phyloP scores from a whole-genome alignment of 2,329 filamentous ascomycete genomes.

The Pseudogymnoascus sp. region DNA sequence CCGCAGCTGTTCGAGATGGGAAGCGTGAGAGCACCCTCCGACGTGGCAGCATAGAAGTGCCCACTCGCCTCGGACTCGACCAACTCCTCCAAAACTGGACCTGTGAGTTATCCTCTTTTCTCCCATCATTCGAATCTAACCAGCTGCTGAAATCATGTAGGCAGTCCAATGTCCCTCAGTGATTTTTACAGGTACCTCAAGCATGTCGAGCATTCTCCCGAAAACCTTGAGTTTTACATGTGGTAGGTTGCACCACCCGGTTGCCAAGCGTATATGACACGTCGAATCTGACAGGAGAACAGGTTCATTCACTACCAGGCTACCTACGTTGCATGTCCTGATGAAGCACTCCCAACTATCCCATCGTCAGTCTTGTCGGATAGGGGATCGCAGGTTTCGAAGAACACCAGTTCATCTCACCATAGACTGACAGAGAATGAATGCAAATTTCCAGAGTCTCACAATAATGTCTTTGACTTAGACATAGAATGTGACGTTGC shows the following conservation, averaged over 20 bases:
- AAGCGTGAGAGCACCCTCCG: conserved; percentile 32
- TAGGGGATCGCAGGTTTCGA: neutral
- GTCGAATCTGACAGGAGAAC: neutral
- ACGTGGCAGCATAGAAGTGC: conserved; percentile 32
- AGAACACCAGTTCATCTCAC: neutral
- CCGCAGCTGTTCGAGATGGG: conserved; percentile 31
- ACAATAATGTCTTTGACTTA: neutral
- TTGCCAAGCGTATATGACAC: neutral
- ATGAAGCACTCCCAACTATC: conserved; percentile 5
- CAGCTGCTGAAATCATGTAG: conserved; percentile 20
- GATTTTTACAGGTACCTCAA: conserved; percentile 47
- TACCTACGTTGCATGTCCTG: conserved; percentile 18
- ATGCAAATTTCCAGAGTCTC: neutral
- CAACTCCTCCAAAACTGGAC: conserved; percentile 42
- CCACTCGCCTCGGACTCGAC: conserved; percentile 36
- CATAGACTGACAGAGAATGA: neutral
- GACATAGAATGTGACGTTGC: neutral
- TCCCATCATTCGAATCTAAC: neutral
- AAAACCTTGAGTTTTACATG: conserved; percentile 44
- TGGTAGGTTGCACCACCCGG: conserved; percentile 30
- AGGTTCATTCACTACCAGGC: conserved; percentile 41
- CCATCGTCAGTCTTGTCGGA: neutral
- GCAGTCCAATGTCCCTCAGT: conserved; percentile 42
- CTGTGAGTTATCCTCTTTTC: conserved; percentile 28
- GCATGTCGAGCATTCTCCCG: conserved; percentile 41